Conservation (phyloP, 495 filamentous ascomycete genomes). For the Aspergillus wentii region DNA sequence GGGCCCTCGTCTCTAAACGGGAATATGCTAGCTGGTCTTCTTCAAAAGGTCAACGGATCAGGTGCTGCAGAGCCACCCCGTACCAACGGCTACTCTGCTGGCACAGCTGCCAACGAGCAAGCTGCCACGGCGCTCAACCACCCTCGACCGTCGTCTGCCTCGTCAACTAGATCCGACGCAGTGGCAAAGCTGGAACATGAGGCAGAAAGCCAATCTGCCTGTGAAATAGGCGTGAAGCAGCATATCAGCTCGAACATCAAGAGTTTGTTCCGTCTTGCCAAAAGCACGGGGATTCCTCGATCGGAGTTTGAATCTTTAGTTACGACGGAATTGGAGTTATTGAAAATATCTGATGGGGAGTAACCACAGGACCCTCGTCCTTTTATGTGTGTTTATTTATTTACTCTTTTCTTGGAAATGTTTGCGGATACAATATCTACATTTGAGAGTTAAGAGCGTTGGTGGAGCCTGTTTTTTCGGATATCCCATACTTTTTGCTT, state of each 20-base stretch:
- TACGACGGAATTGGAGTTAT: constrained; percentile 70
- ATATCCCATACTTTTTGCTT: constrained; percentile 7
- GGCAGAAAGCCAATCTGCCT: constrained; percentile 59
- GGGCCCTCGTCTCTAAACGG: constrained; percentile 53
- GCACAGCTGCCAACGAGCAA: constrained; percentile 13
- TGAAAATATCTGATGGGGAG: constrained; percentile 66
- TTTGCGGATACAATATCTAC: too few relatives aligned
- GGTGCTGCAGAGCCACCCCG: constrained; percentile 11
- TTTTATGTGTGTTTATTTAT: neutral
- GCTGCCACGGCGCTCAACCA: constrained; percentile 30
- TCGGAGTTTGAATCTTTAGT: constrained; percentile 81
- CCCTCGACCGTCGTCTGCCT: constrained; percentile 43
- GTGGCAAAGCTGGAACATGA: constrained; percentile 64
- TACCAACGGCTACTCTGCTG: constrained; percentile 19
- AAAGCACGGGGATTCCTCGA: constrained; percentile 72
- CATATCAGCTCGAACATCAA: constrained; percentile 86
- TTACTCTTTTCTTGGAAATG: constrained; percentile 2
- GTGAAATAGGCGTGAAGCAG: constrained; percentile 78
- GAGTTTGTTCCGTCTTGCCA: constrained; percentile 78
- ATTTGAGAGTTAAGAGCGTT: too few relatives aligned
- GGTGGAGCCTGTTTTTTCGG: too few relatives aligned
- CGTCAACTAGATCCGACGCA: constrained; percentile 50
- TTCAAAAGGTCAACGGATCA: constrained; percentile 22
- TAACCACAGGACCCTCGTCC: constrained; percentile 1
- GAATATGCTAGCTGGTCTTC: constrained; percentile 34